These are phyloP conservation scores for Phytophthora hibernalis DNA, from an alignment of 352 stramenopile species.

Conservation along the genomic window DNA sequence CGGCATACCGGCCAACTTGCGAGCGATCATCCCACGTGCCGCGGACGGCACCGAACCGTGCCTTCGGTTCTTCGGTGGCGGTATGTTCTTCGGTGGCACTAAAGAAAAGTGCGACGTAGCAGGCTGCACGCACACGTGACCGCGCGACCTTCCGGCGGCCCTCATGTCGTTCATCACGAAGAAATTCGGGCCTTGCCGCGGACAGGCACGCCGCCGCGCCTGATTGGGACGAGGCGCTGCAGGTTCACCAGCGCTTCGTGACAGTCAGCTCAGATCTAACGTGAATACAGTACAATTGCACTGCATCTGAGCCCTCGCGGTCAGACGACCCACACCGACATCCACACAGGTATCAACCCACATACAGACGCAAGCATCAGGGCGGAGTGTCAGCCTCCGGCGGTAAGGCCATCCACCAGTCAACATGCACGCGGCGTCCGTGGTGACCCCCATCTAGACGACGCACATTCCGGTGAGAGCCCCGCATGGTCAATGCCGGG, in stretches of 20 bases:
- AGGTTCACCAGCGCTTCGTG: neutral
- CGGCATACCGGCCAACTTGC: neutral
- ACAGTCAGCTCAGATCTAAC: neutral
- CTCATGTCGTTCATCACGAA: neutral
- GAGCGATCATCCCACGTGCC: neutral
- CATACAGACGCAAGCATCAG: neutral
- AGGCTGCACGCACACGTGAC: no score
- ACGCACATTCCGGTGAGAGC: no score
- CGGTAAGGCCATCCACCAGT: no score
- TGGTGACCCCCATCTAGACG: no score
- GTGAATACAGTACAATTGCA: neutral
- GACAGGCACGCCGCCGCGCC: no score
- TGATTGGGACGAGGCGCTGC: conserved; percentile 2
- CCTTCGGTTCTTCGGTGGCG: neutral
- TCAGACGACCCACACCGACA: neutral
- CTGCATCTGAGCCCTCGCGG: neutral
- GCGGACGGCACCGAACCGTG: neutral
- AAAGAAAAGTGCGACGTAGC: no score
- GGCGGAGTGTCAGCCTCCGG: neutral
- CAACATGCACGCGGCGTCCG: no score
- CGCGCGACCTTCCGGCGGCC: neutral
- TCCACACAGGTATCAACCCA: neutral
- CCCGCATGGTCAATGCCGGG: no score
- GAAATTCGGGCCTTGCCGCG: neutral
- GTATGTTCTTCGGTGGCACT: neutral